phyloP scores from a whole-genome alignment of 331 rosid species.

The Rosa hybrid region DNA sequence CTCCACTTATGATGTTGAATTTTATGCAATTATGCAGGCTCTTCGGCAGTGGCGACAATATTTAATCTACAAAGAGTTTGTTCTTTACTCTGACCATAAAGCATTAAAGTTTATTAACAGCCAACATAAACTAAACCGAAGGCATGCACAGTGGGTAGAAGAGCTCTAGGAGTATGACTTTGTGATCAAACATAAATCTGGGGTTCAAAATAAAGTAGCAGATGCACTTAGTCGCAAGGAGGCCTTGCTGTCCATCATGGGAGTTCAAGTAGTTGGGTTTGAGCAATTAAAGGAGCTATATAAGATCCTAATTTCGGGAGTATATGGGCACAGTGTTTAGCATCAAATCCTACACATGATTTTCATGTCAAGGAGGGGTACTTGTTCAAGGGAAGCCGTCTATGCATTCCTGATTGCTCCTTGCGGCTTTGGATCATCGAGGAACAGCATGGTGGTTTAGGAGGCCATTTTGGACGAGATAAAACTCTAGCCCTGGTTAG shows the following conservation, averaged over 20 bases:
- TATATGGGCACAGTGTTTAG: too few species aligned
- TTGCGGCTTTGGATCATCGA: not conserved
- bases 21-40: not conserved
- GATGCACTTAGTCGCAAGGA: too few species aligned
- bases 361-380: not conserved
- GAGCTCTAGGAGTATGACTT: not conserved
- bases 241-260: too few species aligned
- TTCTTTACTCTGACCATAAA: not conserved
- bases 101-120: not conserved
- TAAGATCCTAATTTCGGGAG: too few species aligned
- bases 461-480: not conserved
- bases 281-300: not conserved
- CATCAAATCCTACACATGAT: too few species aligned
- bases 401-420: not conserved
- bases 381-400: not conserved
- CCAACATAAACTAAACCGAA: not conserved
- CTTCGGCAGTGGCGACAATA: not conserved
- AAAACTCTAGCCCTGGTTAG: not conserved
- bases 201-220: not conserved
- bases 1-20: not conserved
- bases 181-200: not conserved
- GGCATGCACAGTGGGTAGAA: not conserved
- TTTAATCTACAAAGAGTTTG: not conserved
- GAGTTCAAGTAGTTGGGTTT: not conserved
- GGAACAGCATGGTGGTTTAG: not conserved